These are phyloP conservation scores for Suhomyces kilbournensis DNA, from an alignment of 805 yeast genomes.

Conservation along the genomic window DNA sequence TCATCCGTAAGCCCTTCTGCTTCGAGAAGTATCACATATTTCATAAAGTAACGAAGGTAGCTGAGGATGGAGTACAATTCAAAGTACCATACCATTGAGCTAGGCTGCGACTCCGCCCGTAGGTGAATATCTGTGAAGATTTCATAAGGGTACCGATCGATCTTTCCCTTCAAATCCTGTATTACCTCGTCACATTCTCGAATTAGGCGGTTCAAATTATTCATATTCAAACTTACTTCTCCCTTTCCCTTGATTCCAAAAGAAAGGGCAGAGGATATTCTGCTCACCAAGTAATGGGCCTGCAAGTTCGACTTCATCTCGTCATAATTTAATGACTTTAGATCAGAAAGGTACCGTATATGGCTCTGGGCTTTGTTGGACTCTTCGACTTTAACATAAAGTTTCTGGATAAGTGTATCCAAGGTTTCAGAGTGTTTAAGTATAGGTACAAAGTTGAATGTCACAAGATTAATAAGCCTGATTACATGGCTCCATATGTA, in stretches of 20 bases:
- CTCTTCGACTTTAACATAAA: conserved; percentile 21
- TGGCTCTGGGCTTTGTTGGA: conserved; percentile 22
- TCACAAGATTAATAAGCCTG: conserved; percentile 26
- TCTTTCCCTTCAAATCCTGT: conserved; percentile 5
- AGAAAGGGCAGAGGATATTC: conserved; percentile 18
- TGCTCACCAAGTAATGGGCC: conserved; percentile 29
- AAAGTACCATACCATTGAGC: conserved; percentile 8
- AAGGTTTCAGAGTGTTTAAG: conserved; percentile 19
- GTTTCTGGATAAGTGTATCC: conserved; percentile 15
- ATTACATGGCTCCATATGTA: conserved; percentile 35
- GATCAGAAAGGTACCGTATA: conserved; percentile 15
- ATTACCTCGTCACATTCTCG: conserved; percentile 21
- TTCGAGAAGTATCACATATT: conserved; percentile 32
- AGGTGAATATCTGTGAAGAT: background rate
- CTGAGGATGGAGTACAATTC: conserved; percentile 22
- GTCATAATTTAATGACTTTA: conserved; percentile 13
- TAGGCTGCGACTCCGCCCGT: background rate
- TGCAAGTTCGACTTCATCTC: conserved; percentile 20
- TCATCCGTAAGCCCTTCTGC: conserved; percentile 28
- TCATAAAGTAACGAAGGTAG: conserved; percentile 27
- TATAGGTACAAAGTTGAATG: conserved; percentile 23
- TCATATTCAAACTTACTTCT: conserved; percentile 18
- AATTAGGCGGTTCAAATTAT: conserved; percentile 17
- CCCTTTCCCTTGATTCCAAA: conserved; percentile 19
- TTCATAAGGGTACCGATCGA: background rate